Evolutionary conservation across 805 yeast species (phyloP), one percentile per base, ranked within the genome.

Genomic region (Lachancea dasiensis): DNA sequence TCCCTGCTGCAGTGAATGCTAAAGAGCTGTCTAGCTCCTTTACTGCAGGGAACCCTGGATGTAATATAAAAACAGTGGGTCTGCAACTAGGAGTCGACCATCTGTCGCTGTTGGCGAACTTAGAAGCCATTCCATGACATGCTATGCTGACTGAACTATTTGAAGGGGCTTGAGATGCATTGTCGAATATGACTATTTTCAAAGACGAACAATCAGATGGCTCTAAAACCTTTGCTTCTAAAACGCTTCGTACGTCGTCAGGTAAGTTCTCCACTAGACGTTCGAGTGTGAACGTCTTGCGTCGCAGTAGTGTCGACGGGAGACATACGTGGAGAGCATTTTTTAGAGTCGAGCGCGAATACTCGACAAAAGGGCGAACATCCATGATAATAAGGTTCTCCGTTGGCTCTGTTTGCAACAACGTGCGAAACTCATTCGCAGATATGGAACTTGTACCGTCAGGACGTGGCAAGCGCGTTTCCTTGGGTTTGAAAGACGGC

Each of bases 221-320:
- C 11, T 35, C 45, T 23, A 42, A 14, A 6, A 38, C 31, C n/a
- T 23, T 28, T 17, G 27, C 18, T 11, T 26, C 16, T 11, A 38
- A 16, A 2, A 11, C 14, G 10, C 14, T 32, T 15, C 48, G 54
- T 28, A 80, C 87, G 39, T 64, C 63, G 4, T 60, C 48, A 0
- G 85, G 75, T 34, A 82, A 60, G 21, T 84, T 78, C 35, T 72
- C 75, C 17, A 82, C 61, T 48, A 86, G 77, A 51, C 77, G 70
- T 32, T 63, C 64, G 39, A 89, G 64, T 3, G 78, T 77, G 51
- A 84, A 89, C 37, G 79, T 81, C 22, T 77, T 66, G 46, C 97
- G 72, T 55, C 79, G 83, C 45, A 89, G 64, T 28, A 89, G 66
- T 0, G 97, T 89, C n/a, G 95, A 81, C 2, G 97, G 97, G 10